Evolutionary conservation across 495 filamentous ascomycete genomes (phyloP), one percentile per base, ranked within the genome.

Genomic region (Aspergillus kassunensis): DNA sequence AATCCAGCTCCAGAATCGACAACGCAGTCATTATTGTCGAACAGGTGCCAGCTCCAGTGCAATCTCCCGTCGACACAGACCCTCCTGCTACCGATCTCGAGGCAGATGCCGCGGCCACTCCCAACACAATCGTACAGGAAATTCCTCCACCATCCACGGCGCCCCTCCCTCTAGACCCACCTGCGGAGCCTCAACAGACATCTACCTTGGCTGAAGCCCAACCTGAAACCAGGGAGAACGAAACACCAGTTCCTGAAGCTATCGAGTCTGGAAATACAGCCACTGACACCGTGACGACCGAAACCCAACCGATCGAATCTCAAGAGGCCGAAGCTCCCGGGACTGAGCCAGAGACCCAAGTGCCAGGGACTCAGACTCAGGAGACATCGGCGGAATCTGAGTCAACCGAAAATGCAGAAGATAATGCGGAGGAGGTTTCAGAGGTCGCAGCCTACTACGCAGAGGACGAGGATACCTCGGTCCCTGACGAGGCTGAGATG

Each of bases 401-500:
- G 19, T 42, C 53, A 13, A 29, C 37, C 2, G 36, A 42, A 18
- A 41, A 44, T 47, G 30, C 23, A 21, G 49, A 48, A n/a, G 75
- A 79, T 36, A 61, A 72, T 60, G 72, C 75, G 24, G n/a, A n/a
- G n/a, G n/a, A n/a, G n/a, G n/a, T n/a, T n/a, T n/a, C n/a, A n/a
- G n/a, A n/a, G n/a, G n/a, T n/a, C n/a, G n/a, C n/a, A n/a, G n/a
- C n/a, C n/a, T 73, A 68, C 40, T 80, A 76, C 76, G 68, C 68
- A 6, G 74, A 71, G 11, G 69, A 72, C 27, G 82, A 86, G 67
- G 84, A 87, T 49, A 75, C 67, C 25, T 78, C 80, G 1, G 53
- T 59, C 1, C 83, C 84, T 7, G 74, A 81, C 53, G 82, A 82
- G 60, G 71, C 74, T 4, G 83, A 87, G 62, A 57, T 85, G 51